Evolutionary conservation across 2,329 filamentous ascomycete genomes (phyloP), one percentile per base, ranked within the genome.

Genomic region (Cyclaneusma minus): DNA sequence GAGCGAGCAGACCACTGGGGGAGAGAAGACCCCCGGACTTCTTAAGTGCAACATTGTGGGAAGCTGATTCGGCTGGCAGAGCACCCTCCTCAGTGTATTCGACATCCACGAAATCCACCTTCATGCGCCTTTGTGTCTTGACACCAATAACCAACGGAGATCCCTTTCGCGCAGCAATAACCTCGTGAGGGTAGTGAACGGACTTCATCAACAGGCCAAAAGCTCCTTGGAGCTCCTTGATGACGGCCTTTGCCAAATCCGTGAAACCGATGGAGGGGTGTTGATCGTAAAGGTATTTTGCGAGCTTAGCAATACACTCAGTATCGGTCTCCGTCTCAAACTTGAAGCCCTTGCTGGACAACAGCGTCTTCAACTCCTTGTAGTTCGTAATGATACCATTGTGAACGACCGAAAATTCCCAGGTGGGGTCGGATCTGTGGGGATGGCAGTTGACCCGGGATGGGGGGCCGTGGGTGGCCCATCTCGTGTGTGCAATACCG

Each of bases 381-480:
- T 98, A 98, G 71, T 98, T 98, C 64, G 89, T 98, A 60, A 98
- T 98, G 68, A 98, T 98, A 51, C 89, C 89, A 60, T 98, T 98
- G 77, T 98, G 89, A 35, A 95, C 89, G 45, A 98, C 76, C 40
- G 82, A 69, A 56, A 98, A 98, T 60, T 98, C 80, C 84, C 87
- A 98, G 47, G 62, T 81, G 44, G 78, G 72, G 55, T 98, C 89
- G 40, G 87, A 95, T 57, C 85, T 75, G 69, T 95, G 87, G 46
- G 89, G 89, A 58, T 98, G 89, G 75, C 89, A 98, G 70, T 98
- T 98, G 52, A 78, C 49, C 47, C 84, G 80, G 40, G 85, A 94
- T 29, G 89, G 89, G 35, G 82, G 75, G 30, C 89, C 89, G 64
- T 98, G 89, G 44, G 89, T 98, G 44, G 89, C 89, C 89, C 89